phyloP scores from a whole-genome alignment of 352 stramenopile species.

The Albugo candida region DNA sequence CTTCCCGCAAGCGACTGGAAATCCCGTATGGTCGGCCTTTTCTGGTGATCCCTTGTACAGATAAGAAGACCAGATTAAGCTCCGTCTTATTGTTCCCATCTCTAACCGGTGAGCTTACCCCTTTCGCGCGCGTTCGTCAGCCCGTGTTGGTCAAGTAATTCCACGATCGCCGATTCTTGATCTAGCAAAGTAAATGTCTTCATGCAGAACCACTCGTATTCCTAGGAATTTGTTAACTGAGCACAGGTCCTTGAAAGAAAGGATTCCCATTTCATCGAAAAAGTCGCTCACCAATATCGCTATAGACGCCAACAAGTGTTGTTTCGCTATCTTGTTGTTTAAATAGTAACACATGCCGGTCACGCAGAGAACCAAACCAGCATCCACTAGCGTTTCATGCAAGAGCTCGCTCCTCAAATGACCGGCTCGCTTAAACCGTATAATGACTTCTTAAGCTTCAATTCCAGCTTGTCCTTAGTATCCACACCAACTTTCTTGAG shows the following conservation, averaged over 20 bases:
- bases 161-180: slow-evolving; percentile 2
- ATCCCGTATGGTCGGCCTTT: slow-evolving; percentile 6
- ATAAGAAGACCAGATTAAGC: neutral
- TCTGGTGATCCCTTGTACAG: neutral
- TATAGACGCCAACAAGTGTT: slow-evolving; percentile 5
- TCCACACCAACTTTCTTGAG: neutral
- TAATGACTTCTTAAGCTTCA: slow-evolving; percentile 9
- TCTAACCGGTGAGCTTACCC: slow-evolving; percentile 1
- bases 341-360: slow-evolving; percentile 13
- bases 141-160: slow-evolving; percentile 3
- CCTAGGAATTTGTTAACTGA: neutral
- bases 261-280: slow-evolving; percentile 2
- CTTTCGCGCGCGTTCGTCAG: slow-evolving; percentile 1
- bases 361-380: slow-evolving; percentile 7
- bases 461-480: slow-evolving; percentile 1
- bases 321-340: slow-evolving; percentile 4
- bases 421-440: slow-evolving; percentile 14
- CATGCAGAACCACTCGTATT: neutral
- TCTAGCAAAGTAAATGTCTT: slow-evolving; percentile 8
- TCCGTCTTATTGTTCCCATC: neutral
- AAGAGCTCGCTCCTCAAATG: slow-evolving; percentile 13
- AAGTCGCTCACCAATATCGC: slow-evolving; percentile 4
- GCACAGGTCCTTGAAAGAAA: neutral
- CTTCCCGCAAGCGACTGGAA: slow-evolving; percentile 11
- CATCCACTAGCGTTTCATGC: slow-evolving; percentile 3